These are phyloP conservation scores for Xylariaceae sp. DNA, from an alignment of 2,329 filamentous ascomycete genomes.

Conservation along the genomic window DNA sequence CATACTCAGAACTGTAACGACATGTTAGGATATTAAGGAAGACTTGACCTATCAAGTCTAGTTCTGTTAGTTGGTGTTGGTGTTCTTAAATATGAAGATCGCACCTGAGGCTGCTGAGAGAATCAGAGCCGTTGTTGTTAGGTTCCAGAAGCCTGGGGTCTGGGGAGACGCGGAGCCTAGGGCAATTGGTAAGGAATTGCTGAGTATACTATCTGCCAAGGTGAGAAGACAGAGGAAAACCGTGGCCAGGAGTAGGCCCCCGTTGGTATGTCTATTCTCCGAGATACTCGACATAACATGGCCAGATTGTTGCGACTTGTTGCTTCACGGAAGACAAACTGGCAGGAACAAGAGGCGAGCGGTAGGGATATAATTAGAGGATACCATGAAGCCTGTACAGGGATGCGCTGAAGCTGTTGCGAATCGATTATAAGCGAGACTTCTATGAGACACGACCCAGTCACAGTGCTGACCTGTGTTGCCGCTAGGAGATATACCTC, in stretches of 20 bases:
- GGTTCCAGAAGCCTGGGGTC: constrained; percentile 14
- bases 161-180: neutral
- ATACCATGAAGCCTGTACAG: no score
- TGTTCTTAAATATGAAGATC: neutral
- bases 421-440: no score
- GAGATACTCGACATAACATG: neutral
- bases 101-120: constrained; percentile 12
- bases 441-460: neutral
- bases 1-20: neutral
- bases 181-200: constrained; percentile 2
- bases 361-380: no score
- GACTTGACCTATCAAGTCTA: constrained; percentile 16
- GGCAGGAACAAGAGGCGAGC: neutral
- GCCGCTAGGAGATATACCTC: no score
- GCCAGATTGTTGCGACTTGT: neutral
- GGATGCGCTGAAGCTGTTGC: no score
- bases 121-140: constrained; percentile 6
- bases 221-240: constrained; percentile 12
- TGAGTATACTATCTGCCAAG: constrained; percentile 11
- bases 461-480: no score
- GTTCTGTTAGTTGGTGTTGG: neutral
- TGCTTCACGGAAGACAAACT: neutral
- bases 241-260: neutral
- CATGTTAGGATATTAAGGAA: neutral
- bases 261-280: neutral